These are phyloP conservation scores for Yamadazyma tumulicola DNA, from an alignment of 805 yeast genomes.

Conservation along the genomic window DNA sequence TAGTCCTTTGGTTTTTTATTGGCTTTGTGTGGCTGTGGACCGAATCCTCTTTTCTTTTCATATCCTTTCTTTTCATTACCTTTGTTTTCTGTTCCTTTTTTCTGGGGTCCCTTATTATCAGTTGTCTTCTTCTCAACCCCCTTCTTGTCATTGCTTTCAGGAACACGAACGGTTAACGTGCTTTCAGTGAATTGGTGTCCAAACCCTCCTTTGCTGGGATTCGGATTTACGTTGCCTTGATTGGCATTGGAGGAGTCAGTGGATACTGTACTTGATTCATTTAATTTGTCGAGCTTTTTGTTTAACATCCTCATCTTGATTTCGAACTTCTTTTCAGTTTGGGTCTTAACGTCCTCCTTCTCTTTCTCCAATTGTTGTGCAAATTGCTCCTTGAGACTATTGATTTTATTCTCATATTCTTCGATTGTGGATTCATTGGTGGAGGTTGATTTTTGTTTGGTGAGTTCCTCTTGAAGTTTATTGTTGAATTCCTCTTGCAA, in stretches of 20 bases:
- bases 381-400: slow-evolving; percentile 16
- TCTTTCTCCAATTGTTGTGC: slow-evolving; percentile 18
- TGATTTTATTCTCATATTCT: slow-evolving; percentile 11
- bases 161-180: slow-evolving; percentile 31
- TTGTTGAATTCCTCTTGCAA: slow-evolving; percentile 19
- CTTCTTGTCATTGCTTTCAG: slow-evolving; percentile 13
- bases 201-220: neutral
- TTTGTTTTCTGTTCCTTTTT: no score
- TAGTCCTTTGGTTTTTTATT: slow-evolving; percentile 19
- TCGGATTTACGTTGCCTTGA: neutral
- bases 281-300: slow-evolving; percentile 48
- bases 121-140: no score
- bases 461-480: slow-evolving; percentile 18
- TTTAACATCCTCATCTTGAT: slow-evolving; percentile 55
- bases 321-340: slow-evolving; percentile 55
- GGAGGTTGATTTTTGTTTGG: slow-evolving; percentile 24
- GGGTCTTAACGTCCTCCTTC: slow-evolving; percentile 42
- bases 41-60: slow-evolving; percentile 16
- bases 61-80: no score
- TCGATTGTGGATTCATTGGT: slow-evolving; percentile 17
- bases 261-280: slow-evolving; percentile 6
- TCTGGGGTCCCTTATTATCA: no score
- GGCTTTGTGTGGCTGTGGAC: slow-evolving; percentile 7
- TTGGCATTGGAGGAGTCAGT: neutral
- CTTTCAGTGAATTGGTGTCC: slow-evolving; percentile 16